A percentile compares a stretch with the other conserved stretches of the same genome.
phyloP scores from a whole-genome alignment of 1,139 yeast genomes.

The Blastobotrys illinoisensis region DNA sequence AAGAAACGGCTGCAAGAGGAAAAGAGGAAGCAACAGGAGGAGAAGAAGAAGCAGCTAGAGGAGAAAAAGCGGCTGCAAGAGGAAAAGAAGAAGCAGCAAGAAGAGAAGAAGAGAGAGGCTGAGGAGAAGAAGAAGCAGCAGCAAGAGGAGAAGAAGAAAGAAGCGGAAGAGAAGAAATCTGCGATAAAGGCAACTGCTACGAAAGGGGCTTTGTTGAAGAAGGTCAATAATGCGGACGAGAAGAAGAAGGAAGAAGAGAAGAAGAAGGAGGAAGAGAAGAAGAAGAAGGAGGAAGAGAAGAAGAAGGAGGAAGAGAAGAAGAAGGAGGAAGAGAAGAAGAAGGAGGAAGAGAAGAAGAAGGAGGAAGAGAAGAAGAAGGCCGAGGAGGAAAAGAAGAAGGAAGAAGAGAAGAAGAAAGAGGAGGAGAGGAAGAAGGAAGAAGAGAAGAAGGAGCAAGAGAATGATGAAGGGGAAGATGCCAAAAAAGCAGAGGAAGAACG shows the following conservation, averaged over 20 bases:
- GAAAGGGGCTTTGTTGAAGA: neutral
- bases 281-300: constrained; percentile 10
- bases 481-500: constrained; percentile 10
- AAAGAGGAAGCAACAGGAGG: constrained; percentile 1
- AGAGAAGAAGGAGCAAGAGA: constrained; percentile 1
- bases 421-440: constrained; percentile 30
- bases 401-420: constrained; percentile 81
- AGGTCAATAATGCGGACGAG: constrained; percentile 31
- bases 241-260: constrained; percentile 45
- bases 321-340: constrained; percentile 3
- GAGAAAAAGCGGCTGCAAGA: constrained; percentile 2
- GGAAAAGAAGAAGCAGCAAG: constrained; percentile 5
- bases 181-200: constrained; percentile 1
- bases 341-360: constrained; percentile 12
- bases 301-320: constrained; percentile 52
- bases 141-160: neutral
- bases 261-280: constrained; percentile 44
- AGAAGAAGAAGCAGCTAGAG: constrained; percentile 4
- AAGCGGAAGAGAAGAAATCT: constrained; percentile 9
- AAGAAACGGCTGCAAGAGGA: constrained; percentile 1
- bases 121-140: constrained; percentile 19
- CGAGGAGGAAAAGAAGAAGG: constrained; percentile 11
- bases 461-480: constrained; percentile 9
- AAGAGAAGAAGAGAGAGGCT: constrained; percentile 1
- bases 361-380: constrained; percentile 34